A percentile compares a stretch with the other conserved stretches of the same genome.
phyloP scores from a whole-genome alignment of 73 alveolate species.

The Paramecium sexaurelia region DNA sequence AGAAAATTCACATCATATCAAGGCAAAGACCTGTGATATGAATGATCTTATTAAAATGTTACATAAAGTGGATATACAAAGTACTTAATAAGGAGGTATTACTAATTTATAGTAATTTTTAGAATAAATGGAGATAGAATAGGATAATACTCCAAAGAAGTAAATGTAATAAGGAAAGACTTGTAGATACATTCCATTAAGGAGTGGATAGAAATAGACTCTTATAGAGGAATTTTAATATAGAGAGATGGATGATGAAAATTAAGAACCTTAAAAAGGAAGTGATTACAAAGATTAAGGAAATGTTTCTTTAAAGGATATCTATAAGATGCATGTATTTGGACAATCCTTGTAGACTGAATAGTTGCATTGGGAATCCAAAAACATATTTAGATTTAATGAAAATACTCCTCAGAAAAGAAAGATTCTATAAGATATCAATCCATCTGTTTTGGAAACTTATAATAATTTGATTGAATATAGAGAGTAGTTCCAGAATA shows the following conservation, averaged over 20 bases:
- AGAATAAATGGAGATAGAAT: slow-evolving; percentile 21
- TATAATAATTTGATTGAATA: slow-evolving; percentile 13
- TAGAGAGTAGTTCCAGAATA: not conserved
- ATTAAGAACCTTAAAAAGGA: not conserved
- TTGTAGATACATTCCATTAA: slow-evolving; percentile 54
- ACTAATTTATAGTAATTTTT: not conserved
- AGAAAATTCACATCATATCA: slow-evolving; percentile 44
- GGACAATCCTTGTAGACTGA: not conserved
- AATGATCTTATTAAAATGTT: slow-evolving; percentile 11
- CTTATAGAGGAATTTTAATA: slow-evolving; percentile 14
- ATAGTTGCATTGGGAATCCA: slow-evolving; percentile 39
- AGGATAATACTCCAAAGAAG: not conserved
- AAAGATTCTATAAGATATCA: not conserved
- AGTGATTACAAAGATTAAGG: slow-evolving; percentile 27
- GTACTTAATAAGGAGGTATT: not conserved
- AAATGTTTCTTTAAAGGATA: slow-evolving; percentile 14
- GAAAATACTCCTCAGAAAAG: not conserved
- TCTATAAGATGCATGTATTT: slow-evolving; percentile 56
- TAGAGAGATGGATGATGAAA: slow-evolving; percentile 26
- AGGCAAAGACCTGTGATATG: not conserved
- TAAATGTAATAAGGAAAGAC: slow-evolving; percentile 6
- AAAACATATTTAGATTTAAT: not conserved
- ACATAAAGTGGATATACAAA: not conserved
- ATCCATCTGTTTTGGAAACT: not conserved
- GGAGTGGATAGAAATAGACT: slow-evolving; percentile 18